These are phyloP conservation scores for Ophiostoma ips DNA, from an alignment of 2,329 filamentous ascomycete species.

Conservation along the genomic window DNA sequence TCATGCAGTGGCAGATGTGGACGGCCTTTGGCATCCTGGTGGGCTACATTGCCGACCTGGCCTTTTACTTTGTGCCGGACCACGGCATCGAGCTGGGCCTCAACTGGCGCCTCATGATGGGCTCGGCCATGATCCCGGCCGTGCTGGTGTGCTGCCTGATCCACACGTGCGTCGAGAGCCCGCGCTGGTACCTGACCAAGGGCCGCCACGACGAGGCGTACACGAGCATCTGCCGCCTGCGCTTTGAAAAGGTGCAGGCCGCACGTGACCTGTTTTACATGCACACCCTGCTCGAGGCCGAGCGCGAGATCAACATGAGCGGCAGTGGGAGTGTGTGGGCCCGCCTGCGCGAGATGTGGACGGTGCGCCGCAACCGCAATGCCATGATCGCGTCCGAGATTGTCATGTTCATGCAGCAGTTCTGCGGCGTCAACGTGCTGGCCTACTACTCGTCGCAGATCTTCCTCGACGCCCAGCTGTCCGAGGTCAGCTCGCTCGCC, in stretches of 20 bases:
- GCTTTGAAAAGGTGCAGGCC: slow-evolving; percentile 38
- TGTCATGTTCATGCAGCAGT: slow-evolving; percentile 56
- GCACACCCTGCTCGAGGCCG: slow-evolving; percentile 42
- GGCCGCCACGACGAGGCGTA: slow-evolving; percentile 33
- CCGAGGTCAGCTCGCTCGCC: slow-evolving; percentile 35
- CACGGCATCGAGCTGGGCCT: slow-evolving; percentile 36
- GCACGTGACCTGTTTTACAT: slow-evolving; percentile 44
- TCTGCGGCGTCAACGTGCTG: slow-evolving; percentile 28
- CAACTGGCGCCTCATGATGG: slow-evolving; percentile 57
- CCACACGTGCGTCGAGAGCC: slow-evolving; percentile 11
- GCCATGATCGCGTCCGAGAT: slow-evolving; percentile 46
- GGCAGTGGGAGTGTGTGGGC: not conserved
- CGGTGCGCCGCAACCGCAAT: slow-evolving; percentile 46
- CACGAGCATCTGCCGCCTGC: slow-evolving; percentile 30
- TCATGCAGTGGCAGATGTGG: slow-evolving; percentile 45
- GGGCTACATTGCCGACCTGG: slow-evolving; percentile 46
- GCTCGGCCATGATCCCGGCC: slow-evolving; percentile 49
- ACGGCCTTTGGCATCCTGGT: slow-evolving; percentile 34
- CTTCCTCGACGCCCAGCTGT: slow-evolving; percentile 41
- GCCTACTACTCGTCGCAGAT: slow-evolving; percentile 49
- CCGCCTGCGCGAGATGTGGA: slow-evolving; percentile 34
- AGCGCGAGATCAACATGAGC: slow-evolving; percentile 30
- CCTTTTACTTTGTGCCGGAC: slow-evolving; percentile 44
- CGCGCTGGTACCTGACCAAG: slow-evolving; percentile 36
- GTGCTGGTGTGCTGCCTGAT: slow-evolving; percentile 41